phyloP scores from a whole-genome alignment of 805 yeast species.

The Candida pseudofarinosa region DNA sequence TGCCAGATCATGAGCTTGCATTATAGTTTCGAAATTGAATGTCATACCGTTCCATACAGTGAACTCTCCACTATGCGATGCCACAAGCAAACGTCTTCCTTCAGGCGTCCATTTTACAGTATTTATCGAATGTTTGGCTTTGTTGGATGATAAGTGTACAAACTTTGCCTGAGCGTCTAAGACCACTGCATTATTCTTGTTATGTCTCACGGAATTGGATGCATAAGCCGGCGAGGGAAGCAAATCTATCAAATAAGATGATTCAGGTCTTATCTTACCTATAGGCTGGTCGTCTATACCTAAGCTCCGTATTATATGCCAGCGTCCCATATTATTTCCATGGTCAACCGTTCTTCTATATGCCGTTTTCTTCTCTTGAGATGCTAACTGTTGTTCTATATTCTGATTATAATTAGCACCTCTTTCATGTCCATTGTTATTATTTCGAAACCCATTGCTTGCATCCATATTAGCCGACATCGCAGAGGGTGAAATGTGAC shows the following conservation, averaged over 20 bases:
- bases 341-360: conserved; percentile 74
- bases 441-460: conserved; percentile 2
- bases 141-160: conserved; percentile 86
- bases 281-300: conserved; percentile 40
- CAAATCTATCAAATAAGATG: conserved; percentile 58
- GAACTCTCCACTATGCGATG: conserved; percentile 91
- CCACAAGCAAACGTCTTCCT: conserved; percentile 85
- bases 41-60: conserved; percentile 96
- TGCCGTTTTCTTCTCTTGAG: conserved; percentile 48
- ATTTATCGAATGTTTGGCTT: conserved; percentile 85
- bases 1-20: conserved; percentile 97
- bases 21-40: conserved; percentile 91
- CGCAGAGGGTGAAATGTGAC: too few species aligned
- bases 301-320: conserved; percentile 46
- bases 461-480: not conserved
- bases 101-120: conserved; percentile 96
- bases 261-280: conserved; percentile 63
- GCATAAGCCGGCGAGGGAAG: conserved; percentile 64
- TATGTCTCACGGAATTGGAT: conserved; percentile 25
- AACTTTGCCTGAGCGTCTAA: conserved; percentile 74
- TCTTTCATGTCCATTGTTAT: conserved; percentile 11
- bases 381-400: conserved; percentile 39
- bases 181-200: conserved; percentile 38
- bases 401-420: conserved; percentile 27
- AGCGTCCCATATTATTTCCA: conserved; percentile 69